Evolutionary conservation across 2,329 filamentous ascomycete genomes (phyloP), one percentile per base, ranked within the genome.

Genomic region (Sporothrix euskadiensis): DNA sequence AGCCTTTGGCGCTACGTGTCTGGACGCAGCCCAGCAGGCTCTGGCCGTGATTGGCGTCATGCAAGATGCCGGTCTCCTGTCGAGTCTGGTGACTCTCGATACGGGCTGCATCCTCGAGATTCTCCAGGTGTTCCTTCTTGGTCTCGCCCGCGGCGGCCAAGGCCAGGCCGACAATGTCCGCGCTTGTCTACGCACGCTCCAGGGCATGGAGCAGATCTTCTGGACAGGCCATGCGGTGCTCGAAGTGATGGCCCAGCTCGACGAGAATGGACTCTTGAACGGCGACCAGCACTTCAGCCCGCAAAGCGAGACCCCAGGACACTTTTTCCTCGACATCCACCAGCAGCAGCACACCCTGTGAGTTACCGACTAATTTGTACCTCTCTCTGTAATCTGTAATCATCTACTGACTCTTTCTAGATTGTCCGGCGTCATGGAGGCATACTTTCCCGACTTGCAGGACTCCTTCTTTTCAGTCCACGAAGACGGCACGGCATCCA

Each of bases 181-280:
- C 5, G 65, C 73, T 9, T 76, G 77, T 52, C 74, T 78, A 57
- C 74, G 73, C 44, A 76, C 74, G 5, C 73, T 79, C 4, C 76
- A 77, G 66, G 77, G 75, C 26, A 79, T 79, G 78, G 78, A 79
- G 73, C 76, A 76, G 75, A 75, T 78, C 10, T 77, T 78, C 57
- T 77, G 76, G 77, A 77, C 77, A 5, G 72, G 73, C 16, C 77
- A 78, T 41, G 77, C 75, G 3, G 73, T 79, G 5, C 73, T 74
- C 1, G 78, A 79, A 61, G 77, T 79, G 35, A 76, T 76, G 76
- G 78, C 76, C 5, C 78, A 80, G 72, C 73, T 78, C 35, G 74
- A 77, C 1, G 77, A 78, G 74, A 74, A 77, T 56, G 77, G 77
- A 9, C 74, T 77, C 32, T 59, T 77, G 9, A 75, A 74, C 41